Evolutionary conservation across 306 rosid genomes (phyloP), one percentile per base, ranked within the genome.

Genomic region (Lithocarpus polystachyus): DNA sequence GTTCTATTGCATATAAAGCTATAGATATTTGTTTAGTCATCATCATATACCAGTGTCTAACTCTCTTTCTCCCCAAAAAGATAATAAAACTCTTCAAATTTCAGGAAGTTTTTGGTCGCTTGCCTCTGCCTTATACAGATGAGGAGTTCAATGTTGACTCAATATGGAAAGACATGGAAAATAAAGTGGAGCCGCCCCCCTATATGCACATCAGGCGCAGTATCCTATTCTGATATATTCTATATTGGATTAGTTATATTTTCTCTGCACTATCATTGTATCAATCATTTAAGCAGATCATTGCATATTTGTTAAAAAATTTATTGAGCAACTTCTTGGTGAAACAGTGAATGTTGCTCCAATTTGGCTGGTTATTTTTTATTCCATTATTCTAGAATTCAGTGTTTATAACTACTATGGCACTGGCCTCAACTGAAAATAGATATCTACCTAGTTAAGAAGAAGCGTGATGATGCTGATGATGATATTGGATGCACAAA

Each of bases 81-180:
- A 67, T 33, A 68, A 1, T 24, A 13, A 37, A 56, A 13, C 15
- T 71, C 26, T 61, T 75, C 31, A 43, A 52, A 35, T 72, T 81
- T 72, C 85, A 92, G 99, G 97, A 89, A 84, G 80, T 87, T 22
- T 92, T 94, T 81, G 67, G 78, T 64, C 89, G 89, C 55, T 85
- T 92, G 89, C 99, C 97, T 60, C 84, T 89, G 80, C 97, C 99
- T 51, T 92, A 81, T 87, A 57, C 59, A 56, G 71, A 79, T 0
- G 97, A 92, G 88, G 99, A 92, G 84, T 91, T 94, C 89, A 94
- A 91, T 86, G 85, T 92, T 86, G 97, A 94, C 68, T 62, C 78
- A 75, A 77, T 77, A n/a, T 82, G 97, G 95, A 91, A 89, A 87
- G 91, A 91, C 79, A 73, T 52, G 72, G 97, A 94, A 71, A 84